Base-by-base conservation (phyloP, 2,329 filamentous ascomycete genomes). In the Ceratocystis variospora region DNA sequence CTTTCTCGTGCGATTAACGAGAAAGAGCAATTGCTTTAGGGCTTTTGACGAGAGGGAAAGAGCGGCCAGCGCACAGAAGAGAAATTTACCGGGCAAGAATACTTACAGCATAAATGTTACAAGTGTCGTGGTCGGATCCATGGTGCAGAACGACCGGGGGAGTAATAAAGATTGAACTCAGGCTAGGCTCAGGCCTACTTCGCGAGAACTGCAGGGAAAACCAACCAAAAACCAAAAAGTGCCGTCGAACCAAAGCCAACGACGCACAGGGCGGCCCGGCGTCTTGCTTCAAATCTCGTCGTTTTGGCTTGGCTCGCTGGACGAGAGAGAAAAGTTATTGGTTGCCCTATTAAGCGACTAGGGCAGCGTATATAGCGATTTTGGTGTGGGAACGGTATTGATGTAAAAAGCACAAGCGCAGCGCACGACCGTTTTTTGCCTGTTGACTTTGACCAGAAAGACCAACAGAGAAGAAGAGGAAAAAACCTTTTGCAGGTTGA, bases 101-200 rank as follows among this genome's bases (percentile, higher is more conserved):
- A 84, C 83, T 83, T 78, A 87, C 84, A 87, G 75, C 76, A 85
- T 80, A 74, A 88, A 88, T 68, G 86, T 87, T 73, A 87, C 81
- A 70, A 88, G 82, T 68, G 86, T 86, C 25, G 85, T 87, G 53
- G 79, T 79, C 64, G 82, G 82, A 74, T 84, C 81, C 82, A 84
- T 83, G 73, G 64, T 71, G 69, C 37, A 41, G 37, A 15, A 41
- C 3, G 10, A 41, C 37, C 1, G 37, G 37, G 37, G 37, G 10
- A n/a, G 10, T 44, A 17, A 19, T 19, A 44, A 37, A 22, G 37
- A 41, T 41, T 41, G 37, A 41, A 44, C 28, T 46, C 19, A 28
- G 28, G 28, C 28, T 28, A 63, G 44, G 61, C 61, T 63, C 33
- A 41, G 44, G 46, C 19, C 17, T n/a, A 48, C 46, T 48, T 22